Conservation (phyloP, 805 yeast genomes). For the Nakazawaea populi region DNA sequence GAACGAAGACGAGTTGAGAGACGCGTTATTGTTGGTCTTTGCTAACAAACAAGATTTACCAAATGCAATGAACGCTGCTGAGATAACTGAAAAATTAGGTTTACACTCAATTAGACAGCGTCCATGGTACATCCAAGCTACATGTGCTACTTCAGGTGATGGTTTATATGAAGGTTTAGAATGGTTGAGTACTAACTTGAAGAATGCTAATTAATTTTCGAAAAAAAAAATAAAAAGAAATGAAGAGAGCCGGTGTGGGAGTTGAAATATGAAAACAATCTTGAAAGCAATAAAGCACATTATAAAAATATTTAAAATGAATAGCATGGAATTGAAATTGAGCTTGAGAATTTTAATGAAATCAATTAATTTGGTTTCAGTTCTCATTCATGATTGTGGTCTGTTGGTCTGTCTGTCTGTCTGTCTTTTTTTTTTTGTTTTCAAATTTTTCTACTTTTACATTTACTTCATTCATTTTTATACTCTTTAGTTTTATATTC, state of each 20-base stretch:
- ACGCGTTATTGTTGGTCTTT: conserved; percentile 89
- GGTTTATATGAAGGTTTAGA: conserved; percentile 97
- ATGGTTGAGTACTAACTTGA: conserved; percentile 90
- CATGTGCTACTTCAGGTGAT: conserved; percentile 99
- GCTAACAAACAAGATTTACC: conserved; percentile 99
- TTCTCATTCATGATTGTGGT: not conserved
- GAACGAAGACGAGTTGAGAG: conserved; percentile 96
- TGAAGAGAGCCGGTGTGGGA: not conserved
- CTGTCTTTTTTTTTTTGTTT: not conserved
- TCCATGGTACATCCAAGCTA: conserved; percentile 98
- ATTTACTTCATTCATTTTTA: not conserved
- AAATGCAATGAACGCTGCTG: conserved; percentile 98
- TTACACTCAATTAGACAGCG: conserved; percentile 96
- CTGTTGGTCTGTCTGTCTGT: not conserved
- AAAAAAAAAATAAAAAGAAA: not conserved
- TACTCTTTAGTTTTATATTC: not conserved
- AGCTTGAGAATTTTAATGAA: not conserved
- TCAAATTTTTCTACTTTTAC: not conserved
- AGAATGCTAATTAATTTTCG: conserved; percentile 41
- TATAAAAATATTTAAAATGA: no score
- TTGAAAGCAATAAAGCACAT: not conserved
- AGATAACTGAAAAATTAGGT: conserved; percentile 94
- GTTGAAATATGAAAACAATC: not conserved
- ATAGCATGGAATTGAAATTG: not conserved
- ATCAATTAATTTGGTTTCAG: not conserved